Evolutionary conservation across 2,329 filamentous ascomycete species (phyloP), one percentile per base, ranked within the genome.

Genomic region (Talaromyces sp.): DNA sequence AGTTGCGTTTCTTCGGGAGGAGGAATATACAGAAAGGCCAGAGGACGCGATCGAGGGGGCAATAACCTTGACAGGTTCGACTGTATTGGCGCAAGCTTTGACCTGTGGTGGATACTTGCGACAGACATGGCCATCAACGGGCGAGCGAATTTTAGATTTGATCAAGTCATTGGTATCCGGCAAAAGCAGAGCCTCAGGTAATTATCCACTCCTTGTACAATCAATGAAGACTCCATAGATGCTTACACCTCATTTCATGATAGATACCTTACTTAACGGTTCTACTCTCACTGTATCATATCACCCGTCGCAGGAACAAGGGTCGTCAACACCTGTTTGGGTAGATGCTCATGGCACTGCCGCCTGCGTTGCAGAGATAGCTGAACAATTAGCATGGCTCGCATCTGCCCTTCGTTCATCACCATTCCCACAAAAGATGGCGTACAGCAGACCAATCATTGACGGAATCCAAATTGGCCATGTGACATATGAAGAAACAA

Each of bases 311-410:
- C 36, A 63, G 17, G 19, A 15, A 2, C 38, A 36, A n/a, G 36
- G 15, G 2, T 51, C n/a, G 8, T n/a, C 53, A 11, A 38, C 53
- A 13, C 27, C 36, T 61, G 29, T 34, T 36, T 64, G 40, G 43
- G 45, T 65, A 25, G 56, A 61, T 61, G 51, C 40, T 25, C 22
- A 10, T 38, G 64, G 64, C 6, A 62, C 64, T 56, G 64, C 40
- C 19, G 47, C 68, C 51, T 47, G 65, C 36, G 53, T 78, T 17
- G 72, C 71, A n/a, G 76, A 79, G 64, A 65, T 77, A 51, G 77
- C 72, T 6, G 70, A 79, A 65, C 73, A 77, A 63, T 54, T 79
- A 45, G 73, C 74, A 17, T 79, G 77, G 77, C 67, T 79, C 7
- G 70, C 69, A 27, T 70, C 75, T 45, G 72, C 76, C 4, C 67